Percentiles rank a stretch among this genome's conserved stretches.
Conservation (phyloP, 208 protist genomes). For the Leishmania tropica region DNA sequence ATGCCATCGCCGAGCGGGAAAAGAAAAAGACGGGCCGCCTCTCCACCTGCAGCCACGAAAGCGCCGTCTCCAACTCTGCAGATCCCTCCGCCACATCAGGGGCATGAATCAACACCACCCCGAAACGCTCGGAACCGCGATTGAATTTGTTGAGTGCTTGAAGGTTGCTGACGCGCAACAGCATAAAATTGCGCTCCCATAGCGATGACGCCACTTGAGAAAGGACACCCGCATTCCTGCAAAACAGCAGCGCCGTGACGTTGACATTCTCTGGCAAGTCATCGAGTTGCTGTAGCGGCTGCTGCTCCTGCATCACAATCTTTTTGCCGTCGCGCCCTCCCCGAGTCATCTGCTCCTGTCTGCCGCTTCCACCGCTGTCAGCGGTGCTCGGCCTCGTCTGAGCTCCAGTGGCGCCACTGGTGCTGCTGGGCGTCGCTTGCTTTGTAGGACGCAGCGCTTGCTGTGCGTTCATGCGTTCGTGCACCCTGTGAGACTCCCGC, state of each 20-base stretch:
- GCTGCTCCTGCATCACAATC: not conserved
- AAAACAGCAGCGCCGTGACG: slow-evolving; percentile 69
- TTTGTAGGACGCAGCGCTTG: not conserved
- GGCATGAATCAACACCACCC: slow-evolving; percentile 69
- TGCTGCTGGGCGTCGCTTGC: not conserved
- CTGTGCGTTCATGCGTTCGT: slow-evolving; percentile 13
- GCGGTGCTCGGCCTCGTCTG: not conserved
- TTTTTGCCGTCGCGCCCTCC: not conserved
- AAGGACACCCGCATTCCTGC: slow-evolving; percentile 25
- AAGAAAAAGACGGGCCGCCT: slow-evolving; percentile 72
- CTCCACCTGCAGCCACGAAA: slow-evolving; percentile 51
- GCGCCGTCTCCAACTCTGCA: slow-evolving; percentile 31
- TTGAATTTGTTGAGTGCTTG: slow-evolving; percentile 45
- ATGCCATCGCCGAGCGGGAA: slow-evolving; percentile 19
- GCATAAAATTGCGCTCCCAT: slow-evolving; percentile 65
- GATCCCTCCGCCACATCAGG: slow-evolving; percentile 44
- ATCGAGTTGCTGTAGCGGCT: slow-evolving; percentile 4
- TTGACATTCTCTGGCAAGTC: slow-evolving; percentile 42
- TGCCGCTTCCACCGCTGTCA: not conserved
- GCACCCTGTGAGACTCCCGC: slow-evolving; percentile 34
- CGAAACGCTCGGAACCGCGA: slow-evolving; percentile 55
- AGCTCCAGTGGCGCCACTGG: not conserved
- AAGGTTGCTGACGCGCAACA: slow-evolving; percentile 41
- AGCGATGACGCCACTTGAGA: slow-evolving; percentile 38
- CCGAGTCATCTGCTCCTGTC: not conserved